Conservation (phyloP, 2,329 filamentous ascomycete genomes). For the Exutisphaerella laricina region DNA sequence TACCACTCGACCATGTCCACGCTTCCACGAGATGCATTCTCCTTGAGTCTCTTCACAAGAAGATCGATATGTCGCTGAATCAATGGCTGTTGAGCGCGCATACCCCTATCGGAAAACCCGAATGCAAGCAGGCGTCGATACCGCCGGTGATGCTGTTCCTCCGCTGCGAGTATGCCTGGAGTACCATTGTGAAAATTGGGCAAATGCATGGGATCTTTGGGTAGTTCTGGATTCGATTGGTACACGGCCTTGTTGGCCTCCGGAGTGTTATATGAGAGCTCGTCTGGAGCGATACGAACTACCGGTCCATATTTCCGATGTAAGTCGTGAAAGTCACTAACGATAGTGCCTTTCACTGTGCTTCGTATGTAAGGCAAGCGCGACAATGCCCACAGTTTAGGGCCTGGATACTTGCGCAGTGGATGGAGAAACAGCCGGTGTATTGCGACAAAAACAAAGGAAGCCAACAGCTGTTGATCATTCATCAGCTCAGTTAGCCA, state of each 20-base stretch:
- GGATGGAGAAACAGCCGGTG: constrained; percentile 42
- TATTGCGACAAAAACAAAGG: too few species aligned
- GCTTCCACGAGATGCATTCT: constrained; percentile 16
- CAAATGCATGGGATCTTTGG: constrained; percentile 37
- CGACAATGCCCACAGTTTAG: constrained; percentile 29
- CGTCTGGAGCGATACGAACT: constrained; percentile 39
- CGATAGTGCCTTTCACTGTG: constrained; percentile 23
- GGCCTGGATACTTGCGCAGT: constrained; percentile 41
- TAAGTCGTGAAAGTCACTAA: constrained; percentile 39
- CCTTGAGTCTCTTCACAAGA: constrained; percentile 35
- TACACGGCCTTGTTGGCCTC: constrained; percentile 36
- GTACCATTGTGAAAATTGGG: constrained; percentile 29
- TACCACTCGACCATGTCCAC: constrained; percentile 30
- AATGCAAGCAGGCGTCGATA: constrained; percentile 37
- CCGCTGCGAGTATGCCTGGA: constrained; percentile 30
- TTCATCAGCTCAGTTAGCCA: too few species aligned
- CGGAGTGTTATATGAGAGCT: constrained; percentile 41
- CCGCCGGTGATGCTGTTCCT: constrained; percentile 37
- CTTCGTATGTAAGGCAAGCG: constrained; percentile 24
- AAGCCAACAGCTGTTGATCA: too few species aligned
- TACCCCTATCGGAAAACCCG: constrained; percentile 40
- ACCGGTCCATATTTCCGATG: constrained; percentile 41
- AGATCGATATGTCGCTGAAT: constrained; percentile 38
- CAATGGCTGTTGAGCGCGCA: constrained; percentile 38
- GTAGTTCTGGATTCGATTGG: constrained; percentile 29